Evolutionary conservation across 768 basidiomycete species (phyloP).

Genomic region (Pleurotus pulmonarius): DNA sequence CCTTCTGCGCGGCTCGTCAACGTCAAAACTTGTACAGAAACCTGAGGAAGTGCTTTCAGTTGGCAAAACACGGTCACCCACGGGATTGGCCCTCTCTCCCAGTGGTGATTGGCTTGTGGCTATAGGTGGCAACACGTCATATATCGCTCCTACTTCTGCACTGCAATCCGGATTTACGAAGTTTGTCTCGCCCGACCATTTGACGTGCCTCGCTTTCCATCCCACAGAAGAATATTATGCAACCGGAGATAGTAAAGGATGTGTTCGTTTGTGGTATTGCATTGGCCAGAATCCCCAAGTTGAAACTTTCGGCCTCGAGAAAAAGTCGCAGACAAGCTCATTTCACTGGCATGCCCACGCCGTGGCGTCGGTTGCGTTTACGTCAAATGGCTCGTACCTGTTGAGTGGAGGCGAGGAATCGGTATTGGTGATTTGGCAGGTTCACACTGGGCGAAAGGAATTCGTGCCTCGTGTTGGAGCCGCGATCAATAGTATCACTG

Average conservation of each 20-base stretch:
- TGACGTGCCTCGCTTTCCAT: slow-evolving; percentile 86
- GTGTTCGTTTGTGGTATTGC: slow-evolving; percentile 91
- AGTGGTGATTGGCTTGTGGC: slow-evolving; percentile 78
- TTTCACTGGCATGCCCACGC: slow-evolving; percentile 98
- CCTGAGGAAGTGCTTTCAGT: slow-evolving; percentile 51
- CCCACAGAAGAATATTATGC: slow-evolving; percentile 93
- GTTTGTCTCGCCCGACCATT: slow-evolving; percentile 72
- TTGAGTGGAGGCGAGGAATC: slow-evolving; percentile 94
- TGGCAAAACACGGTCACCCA: slow-evolving; percentile 64
- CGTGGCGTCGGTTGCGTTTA: slow-evolving; percentile 83
- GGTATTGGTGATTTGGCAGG: slow-evolving; percentile 96
- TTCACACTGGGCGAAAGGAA: slow-evolving; percentile 84
- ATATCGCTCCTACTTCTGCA: slow-evolving; percentile 60
- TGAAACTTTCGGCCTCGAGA: slow-evolving; percentile 62
- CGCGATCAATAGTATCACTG: slow-evolving; percentile 69
- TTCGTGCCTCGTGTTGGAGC: slow-evolving; percentile 92
- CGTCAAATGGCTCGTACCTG: slow-evolving; percentile 87
- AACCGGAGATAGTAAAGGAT: slow-evolving; percentile 85
- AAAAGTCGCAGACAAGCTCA: slow-evolving; percentile 77
- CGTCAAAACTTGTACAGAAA: slow-evolving; percentile 37
- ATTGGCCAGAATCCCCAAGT: slow-evolving; percentile 55
- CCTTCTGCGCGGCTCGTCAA: slow-evolving; percentile 41
- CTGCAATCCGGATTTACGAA: slow-evolving; percentile 71
- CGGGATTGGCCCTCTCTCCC: slow-evolving; percentile 68
- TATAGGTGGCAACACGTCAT: slow-evolving; percentile 71